Evolutionary conservation across 805 yeast species (phyloP), one percentile per base, ranked within the genome.

Genomic region (Debaryomyces maramus): DNA sequence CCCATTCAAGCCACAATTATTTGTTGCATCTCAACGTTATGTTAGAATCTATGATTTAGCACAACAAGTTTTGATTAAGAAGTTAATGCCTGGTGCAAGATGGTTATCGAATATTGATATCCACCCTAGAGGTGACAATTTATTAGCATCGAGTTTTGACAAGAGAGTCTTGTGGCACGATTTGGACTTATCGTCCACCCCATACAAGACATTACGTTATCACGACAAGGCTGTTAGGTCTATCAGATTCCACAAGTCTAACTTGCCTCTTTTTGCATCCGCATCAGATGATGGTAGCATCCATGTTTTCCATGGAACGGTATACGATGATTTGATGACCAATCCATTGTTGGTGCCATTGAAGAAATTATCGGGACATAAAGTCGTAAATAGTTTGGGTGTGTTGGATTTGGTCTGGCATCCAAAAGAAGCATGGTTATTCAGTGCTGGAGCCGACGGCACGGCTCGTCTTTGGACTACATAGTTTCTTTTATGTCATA

Each of bases 131-230:
- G 99, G 99, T 41, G 98, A 93, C 62, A 90, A 93, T 56, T 80
- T 93, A 38, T 67, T 93, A 47, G 96, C 96, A 10, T 86, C 91
- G 6, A 88, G 97, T 2, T 93, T 79, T 62, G 99, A 93, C 64
- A 89, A 90, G 73, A 78, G 97, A 51, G 95, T 93, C 4, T 75
- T 90, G 50, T 93, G 99, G 99, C 98, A 91, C 58, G 99, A 93
- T 73, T 70, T 91, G 57, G 99, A 93, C 63, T 74, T 95, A 46
- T 74, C 86, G 32, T 72, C 77, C 41, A 88, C 95, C 35, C 99
- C 99, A 21, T 93, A 89, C 72, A 93, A 95, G 73, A 91, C 96
- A 0, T 73, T 93, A 56, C 78, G 99, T 61, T 93, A 90, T 67
- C 99, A 93, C 61, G 89, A 86, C 40, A 86, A 84, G 63, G 99